Base-by-base conservation (phyloP, 495 filamentous ascomycete species). In the Xylaria curta region DNA sequence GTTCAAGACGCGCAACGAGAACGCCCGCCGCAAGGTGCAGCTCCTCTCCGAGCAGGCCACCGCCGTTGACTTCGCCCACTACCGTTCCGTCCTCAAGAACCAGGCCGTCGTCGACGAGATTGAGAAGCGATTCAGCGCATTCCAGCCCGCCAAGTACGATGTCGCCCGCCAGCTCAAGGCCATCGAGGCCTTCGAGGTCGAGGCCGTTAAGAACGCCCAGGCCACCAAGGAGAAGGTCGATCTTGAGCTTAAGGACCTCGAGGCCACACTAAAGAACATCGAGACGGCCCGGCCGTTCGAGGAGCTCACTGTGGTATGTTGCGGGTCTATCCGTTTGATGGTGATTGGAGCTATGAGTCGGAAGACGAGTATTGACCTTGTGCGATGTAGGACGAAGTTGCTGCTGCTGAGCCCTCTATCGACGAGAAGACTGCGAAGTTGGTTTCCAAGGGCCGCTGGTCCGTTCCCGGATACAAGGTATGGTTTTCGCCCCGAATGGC, bases 1-100 rank as follows among this genome's bases (percentile, higher is more conserved):
- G 75, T 99, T 99, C 91, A 99, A 99, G 88, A 95, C 97, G 90
- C 96, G 97, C 85, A 98, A 98, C 87, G 97, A 99, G 76, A 95
- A 98, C 79, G 95, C 93, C 80, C 95, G 96, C 85, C 95, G 97
- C 85, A 95, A 94, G 85, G 87, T 98, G 44, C 87, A 88, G 80
- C 67, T 89, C 54, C 93, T 98, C 53, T 88, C 87, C 60, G 92
- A 96, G 79, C 89, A 91, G 77, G 87, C 95, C 63, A 91, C 93
- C 80, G 86, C 88, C 40, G 87, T 99, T 84, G 94, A 99, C 89
- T 98, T 98, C 86, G 81, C 89, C 73, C 87, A 94, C 82, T 99
- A 98, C 93, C 95, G 96, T 85, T 82, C 85, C 79, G 78, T 91
- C 75, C 91, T 99, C 74, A 97, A 97, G 88, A 98, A 99, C 92